Conservation (phyloP, 352 stramenopile species). For the Phytophthora rubi region DNA sequence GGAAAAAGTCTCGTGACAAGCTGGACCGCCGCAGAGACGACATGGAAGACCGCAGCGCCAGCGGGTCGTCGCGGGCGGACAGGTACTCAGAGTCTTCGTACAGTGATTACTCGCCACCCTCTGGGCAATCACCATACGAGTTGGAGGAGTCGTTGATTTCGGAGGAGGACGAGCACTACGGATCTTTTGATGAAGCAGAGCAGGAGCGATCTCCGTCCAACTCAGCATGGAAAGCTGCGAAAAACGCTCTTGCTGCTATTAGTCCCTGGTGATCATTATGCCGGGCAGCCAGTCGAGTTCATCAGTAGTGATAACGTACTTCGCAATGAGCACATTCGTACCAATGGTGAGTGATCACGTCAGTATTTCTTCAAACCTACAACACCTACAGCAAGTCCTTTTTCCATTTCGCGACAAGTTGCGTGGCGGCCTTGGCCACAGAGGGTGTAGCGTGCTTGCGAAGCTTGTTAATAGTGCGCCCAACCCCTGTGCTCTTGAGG, state of each 20-base stretch:
- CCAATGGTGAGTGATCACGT: conserved; percentile 5
- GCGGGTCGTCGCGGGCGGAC: conserved; percentile 32
- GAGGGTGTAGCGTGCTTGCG: conserved; percentile 72
- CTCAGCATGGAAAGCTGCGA: conserved; percentile 56
- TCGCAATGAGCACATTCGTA: conserved; percentile 13
- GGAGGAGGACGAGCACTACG: conserved; percentile 74
- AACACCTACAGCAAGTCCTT: conserved; percentile 74
- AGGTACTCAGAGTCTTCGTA: conserved; percentile 42
- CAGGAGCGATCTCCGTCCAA: conserved; percentile 22
- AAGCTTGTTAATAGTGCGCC: conserved; percentile 88
- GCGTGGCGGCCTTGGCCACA: conserved; percentile 69
- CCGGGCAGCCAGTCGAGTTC: conserved; percentile 2
- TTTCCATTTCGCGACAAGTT: conserved; percentile 88
- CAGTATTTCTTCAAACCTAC: conserved; percentile 13
- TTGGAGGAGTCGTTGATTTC: conserved; percentile 75
- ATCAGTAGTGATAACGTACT: conserved; percentile 4
- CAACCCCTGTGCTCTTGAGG: conserved; percentile 82
- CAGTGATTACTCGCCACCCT: conserved; percentile 42
- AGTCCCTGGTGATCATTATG: conserved; percentile 69
- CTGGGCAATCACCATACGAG: conserved; percentile 43
- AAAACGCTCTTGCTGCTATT: conserved; percentile 66
- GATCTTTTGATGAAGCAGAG: conserved; percentile 57
- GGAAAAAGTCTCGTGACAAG: conserved; percentile 31
- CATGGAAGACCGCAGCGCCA: conserved; percentile 28
- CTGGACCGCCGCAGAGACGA: conserved; percentile 28